Conservation (phyloP, 1,139 yeast genomes). For the Lodderomyces theae region DNA sequence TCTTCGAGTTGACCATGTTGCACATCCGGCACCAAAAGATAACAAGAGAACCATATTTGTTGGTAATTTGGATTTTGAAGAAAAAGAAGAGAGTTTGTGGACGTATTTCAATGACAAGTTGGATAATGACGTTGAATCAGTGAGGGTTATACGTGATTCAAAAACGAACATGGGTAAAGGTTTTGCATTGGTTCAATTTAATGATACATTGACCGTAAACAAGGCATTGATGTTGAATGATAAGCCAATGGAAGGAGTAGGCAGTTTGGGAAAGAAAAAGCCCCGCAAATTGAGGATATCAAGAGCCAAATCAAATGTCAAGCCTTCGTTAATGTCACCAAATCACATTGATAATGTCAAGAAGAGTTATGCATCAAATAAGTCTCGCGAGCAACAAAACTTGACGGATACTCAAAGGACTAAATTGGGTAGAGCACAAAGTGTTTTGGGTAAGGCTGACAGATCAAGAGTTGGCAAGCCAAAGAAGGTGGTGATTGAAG, state of each 20-base stretch:
- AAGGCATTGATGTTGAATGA: conserved; percentile 79
- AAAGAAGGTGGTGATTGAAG: conserved; percentile 52
- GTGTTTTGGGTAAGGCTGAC: conserved; percentile 76
- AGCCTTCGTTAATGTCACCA: conserved; percentile 45
- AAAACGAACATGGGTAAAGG: conserved; percentile 97
- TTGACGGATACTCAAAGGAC: conserved; percentile 69
- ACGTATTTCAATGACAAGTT: conserved; percentile 61
- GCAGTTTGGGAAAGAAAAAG: conserved; percentile 24
- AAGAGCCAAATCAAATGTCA: conserved; percentile 64
- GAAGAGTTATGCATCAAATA: conserved; percentile 22
- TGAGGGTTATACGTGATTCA: conserved; percentile 85
- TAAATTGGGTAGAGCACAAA: conserved; percentile 73
- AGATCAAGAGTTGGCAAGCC: conserved; percentile 59
- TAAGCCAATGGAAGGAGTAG: conserved; percentile 46
- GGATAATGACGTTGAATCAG: conserved; percentile 77
- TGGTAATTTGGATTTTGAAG: conserved; percentile 93
- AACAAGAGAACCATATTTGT: conserved; percentile 83
- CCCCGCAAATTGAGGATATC: conserved; percentile 71
- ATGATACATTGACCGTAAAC: conserved; percentile 74
- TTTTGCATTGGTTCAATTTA: conserved; percentile 92
- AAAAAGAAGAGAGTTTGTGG: conserved; percentile 88
- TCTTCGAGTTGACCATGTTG: conserved; percentile 84
- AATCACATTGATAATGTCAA: conserved; percentile 41
- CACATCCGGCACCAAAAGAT: conserved; percentile 87
- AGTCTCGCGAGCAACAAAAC: conserved; percentile 18